Base-by-base conservation (phyloP, 352 stramenopile species). In the Phytophthora aleatoria region DNA sequence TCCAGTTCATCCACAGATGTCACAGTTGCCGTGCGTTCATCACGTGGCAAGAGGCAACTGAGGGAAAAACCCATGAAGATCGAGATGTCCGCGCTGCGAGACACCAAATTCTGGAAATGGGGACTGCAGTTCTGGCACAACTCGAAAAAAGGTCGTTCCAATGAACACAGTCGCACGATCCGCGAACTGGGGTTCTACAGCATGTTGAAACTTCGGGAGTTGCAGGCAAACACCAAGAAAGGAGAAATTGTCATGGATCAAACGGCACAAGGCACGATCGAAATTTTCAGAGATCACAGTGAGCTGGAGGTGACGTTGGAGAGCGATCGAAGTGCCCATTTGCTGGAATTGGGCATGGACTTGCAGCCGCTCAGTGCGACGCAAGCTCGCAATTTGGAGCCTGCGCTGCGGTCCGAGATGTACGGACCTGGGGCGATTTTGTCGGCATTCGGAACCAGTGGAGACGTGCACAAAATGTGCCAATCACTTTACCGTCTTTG, bases 391-490 rank as follows among this genome's bases (percentile, higher is more conserved):
- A 81, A 91, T 57, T 66, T 94, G 38, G 87, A 95, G 54, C 82
- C 87, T 16, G 70, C 83, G 2, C 49, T 95, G 28, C 74, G 77
- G 0, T 64, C 66, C 0, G 80, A 84, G 27, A 74, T 95, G 57
- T 91, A 86, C 48, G 62, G 72, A 4, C 67, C 85, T 0, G 87
- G 87, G 10, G 87, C 85, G 0, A 72, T 95, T 44, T 83, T 94
- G 42, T 94, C 84, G 26, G 79, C 85, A 3, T 93, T 91, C 50
- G 87, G 85, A 15, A 94, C 87, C 10, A 95, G 87, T 70, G 87
- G 87, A 48, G 87, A 95, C 62, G 85, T 95, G 50, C 85, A 95
- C 75, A 95, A 95, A 74, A 92, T 92, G 79, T 95, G 87, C 58
- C 71, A 90, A 57, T 89, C 85, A 44, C 80, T 95, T 15, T 90